Base-by-base conservation (phyloP, 2,329 filamentous ascomycete species). In the Myrmaecium sp. region DNA sequence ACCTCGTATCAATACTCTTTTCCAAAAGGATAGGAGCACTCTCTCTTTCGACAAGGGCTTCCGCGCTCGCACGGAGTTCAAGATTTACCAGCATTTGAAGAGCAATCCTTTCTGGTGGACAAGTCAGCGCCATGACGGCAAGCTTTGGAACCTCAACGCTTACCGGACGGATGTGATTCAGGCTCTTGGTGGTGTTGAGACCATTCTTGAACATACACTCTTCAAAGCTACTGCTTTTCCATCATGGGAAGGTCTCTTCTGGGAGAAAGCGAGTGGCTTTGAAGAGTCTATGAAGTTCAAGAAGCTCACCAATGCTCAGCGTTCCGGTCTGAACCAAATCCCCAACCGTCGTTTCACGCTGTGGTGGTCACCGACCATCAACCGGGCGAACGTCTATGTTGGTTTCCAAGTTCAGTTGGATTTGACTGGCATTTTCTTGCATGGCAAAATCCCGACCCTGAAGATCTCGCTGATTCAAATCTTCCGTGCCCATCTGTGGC, bases 41-140 rank as follows among this genome's bases (percentile, higher is more conserved):
- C 66, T 98, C 36, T 92, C 82, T 44, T 98, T 98, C 45, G 89
- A 98, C 60, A 98, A 98, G 57, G 89, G 89, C 29, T 98, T 95
- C 74, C 76, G 89, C 39, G 74, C 84, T 9, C 69, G 89, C 28
- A 82, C 86, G 7, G 89, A 98, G 51, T 98, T 98, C 63, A 98
- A 98, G 63, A 74, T 89, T 16, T 98, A 95, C 48, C 86, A 95
- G 51, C 64, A 95, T 33, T 95, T 98, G 86, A 94, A 92, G 69
- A 91, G 78, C 55, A 94, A 95, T 48, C 89, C 89, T 0, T 95
- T 95, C 64, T 94, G 84, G 83, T 98, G 89, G 89, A 98, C 89
- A 4, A 92, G 80, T 43, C 86, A 95, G 52, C 67, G 89, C 20
- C 91, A 98, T 44, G 89, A 98, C 43, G 89, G 89, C 47, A 95